A percentile compares a stretch with the other conserved stretches of the same genome.
These are phyloP conservation scores for Russula griseocarnosa DNA, from an alignment of 768 basidiomycete species.

Conservation along the genomic window DNA sequence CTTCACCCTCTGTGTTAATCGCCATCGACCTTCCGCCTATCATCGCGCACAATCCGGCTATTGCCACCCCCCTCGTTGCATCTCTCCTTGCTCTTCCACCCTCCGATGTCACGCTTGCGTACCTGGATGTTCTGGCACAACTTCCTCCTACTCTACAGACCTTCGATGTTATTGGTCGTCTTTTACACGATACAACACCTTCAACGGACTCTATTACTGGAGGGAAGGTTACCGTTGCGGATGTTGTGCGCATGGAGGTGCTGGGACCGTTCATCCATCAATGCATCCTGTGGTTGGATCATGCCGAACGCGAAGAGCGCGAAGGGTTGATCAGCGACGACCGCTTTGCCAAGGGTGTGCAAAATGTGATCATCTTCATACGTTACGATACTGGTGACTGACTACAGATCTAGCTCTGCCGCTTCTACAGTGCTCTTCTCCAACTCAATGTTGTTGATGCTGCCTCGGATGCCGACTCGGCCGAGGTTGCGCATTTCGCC, in stretches of 20 bases:
- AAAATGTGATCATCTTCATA: constrained; percentile 49
- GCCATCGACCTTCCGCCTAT: constrained; percentile 65
- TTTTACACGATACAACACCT: constrained; percentile 58
- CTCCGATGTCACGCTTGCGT: constrained; percentile 40
- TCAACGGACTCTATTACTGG: constrained; percentile 41
- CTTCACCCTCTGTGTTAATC: constrained; percentile 52
- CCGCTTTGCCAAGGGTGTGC: constrained; percentile 65
- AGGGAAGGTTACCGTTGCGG: constrained; percentile 57
- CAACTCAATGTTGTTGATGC: constrained; percentile 62
- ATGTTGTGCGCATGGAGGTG: constrained; percentile 58
- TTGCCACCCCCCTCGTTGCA: constrained; percentile 65
- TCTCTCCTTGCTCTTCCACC: constrained; percentile 48
- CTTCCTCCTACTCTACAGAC: constrained; percentile 70
- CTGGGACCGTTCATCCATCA: constrained; percentile 71
- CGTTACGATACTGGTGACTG: constrained; percentile 6
- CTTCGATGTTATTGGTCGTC: constrained; percentile 67
- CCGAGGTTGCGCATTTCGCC: constrained; percentile 76
- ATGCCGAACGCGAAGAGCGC: constrained; percentile 62
- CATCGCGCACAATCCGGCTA: constrained; percentile 60
- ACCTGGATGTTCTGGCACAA: constrained; percentile 58
- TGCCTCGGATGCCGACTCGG: constrained; percentile 58
- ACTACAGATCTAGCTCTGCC: constrained; percentile 51
- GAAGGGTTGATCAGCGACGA: constrained; percentile 70
- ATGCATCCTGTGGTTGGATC: constrained; percentile 65
- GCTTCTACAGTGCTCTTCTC: constrained; percentile 70